Evolutionary conservation across 2,329 filamentous ascomycete species (phyloP).

Genomic region (Incumbomyces lentus): DNA sequence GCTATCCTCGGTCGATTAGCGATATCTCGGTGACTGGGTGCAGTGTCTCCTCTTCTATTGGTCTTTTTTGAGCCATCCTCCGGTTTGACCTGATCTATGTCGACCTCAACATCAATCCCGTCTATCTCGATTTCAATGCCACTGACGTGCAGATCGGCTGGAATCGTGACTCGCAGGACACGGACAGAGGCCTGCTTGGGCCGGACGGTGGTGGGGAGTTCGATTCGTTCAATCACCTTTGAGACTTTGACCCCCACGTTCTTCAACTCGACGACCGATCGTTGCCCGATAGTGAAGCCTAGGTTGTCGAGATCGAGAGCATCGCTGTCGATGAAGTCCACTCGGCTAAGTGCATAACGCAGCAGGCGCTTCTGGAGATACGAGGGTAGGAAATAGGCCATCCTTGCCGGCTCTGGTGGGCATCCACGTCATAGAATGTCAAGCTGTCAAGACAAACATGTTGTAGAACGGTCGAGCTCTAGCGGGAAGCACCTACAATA

Average conservation of each 20-base stretch:
- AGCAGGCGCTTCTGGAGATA: constrained; percentile 79
- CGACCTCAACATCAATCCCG: constrained; percentile 55
- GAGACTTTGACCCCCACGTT: constrained; percentile 53
- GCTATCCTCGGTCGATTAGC: constrained; percentile 18
- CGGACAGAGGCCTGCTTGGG: constrained; percentile 53
- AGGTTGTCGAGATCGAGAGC: constrained; percentile 76
- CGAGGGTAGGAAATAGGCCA: constrained; percentile 67
- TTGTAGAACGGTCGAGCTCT: no score
- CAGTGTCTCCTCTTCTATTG: constrained; percentile 39
- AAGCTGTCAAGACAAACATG: no score
- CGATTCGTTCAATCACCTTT: constrained; percentile 17
- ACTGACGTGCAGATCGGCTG: constrained; percentile 77
- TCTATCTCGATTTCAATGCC: constrained; percentile 74
- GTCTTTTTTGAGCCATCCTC: constrained; percentile 6
- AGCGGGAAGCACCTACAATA: not conserved
- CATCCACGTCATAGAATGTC: not conserved
- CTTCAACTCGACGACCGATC: constrained; percentile 72
- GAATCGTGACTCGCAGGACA: constrained; percentile 68
- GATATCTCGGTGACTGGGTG: constrained; percentile 20
- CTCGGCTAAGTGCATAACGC: constrained; percentile 69
- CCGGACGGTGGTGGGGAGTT: constrained; percentile 17
- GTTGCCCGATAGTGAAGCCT: constrained; percentile 71
- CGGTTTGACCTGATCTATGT: constrained; percentile 6
- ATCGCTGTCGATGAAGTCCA: constrained; percentile 81
- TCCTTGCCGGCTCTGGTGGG: constrained; percentile 25